Conservation (phyloP, 768 basidiomycete genomes). For the Psilocybe cyanescens region DNA sequence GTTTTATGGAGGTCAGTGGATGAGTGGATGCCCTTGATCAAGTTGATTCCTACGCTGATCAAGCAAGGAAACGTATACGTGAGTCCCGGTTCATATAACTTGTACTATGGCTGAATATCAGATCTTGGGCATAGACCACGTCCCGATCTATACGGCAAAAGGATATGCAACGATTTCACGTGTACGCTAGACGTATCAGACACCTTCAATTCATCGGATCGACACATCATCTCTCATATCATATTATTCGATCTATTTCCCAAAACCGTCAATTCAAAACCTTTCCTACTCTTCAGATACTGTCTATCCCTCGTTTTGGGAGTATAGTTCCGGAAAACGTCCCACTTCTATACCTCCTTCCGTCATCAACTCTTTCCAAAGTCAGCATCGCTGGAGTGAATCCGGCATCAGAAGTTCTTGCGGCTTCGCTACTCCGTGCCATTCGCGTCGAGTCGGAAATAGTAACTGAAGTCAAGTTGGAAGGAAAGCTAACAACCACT, state of each 20-base stretch:
- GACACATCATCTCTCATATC: not conserved
- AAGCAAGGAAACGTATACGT: not conserved
- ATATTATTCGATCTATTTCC: not conserved
- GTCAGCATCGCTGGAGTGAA: not conserved
- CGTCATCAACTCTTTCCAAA: not conserved
- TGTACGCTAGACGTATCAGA: not conserved
- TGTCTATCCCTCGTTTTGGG: not conserved
- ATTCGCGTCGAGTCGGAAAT: not conserved
- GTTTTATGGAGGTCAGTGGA: conserved; percentile 14
- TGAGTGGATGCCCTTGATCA: conserved; percentile 12
- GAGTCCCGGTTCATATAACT: not conserved
- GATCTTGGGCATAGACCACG: not conserved
- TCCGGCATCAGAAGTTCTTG: not conserved
- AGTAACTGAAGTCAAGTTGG: not conserved
- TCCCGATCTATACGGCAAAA: not conserved
- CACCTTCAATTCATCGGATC: not conserved
- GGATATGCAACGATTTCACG: not conserved
- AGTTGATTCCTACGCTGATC: conserved; percentile 1
- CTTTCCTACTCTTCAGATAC: not conserved
- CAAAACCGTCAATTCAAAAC: not conserved
- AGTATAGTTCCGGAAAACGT: not conserved
- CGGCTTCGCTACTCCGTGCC: not conserved
- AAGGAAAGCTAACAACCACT: not conserved
- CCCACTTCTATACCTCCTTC: not conserved
- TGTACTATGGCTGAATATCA: too few species aligned